Evolutionary conservation across 208 protist species (phyloP).

Genomic region (Trichomonas vaginalis): DNA sequence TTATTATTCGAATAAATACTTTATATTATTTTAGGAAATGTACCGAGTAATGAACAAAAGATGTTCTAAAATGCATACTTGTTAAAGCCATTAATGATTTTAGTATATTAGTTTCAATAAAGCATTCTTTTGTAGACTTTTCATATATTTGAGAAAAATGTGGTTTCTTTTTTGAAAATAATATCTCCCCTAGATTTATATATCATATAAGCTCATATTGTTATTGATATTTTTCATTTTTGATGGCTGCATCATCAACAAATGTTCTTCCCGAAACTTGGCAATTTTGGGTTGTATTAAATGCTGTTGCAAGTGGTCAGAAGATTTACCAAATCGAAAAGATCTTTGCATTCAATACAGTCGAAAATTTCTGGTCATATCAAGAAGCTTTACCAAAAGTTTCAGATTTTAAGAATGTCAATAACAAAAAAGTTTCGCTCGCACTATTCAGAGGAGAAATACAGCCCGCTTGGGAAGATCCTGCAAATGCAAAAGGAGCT

Average conservation of each 20-base stretch:
- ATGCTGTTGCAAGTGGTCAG: background rate
- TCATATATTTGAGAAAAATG: no score
- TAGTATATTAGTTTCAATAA: no score
- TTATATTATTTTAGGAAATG: no score
- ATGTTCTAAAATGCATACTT: no score
- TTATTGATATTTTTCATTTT: no score
- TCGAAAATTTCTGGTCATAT: background rate
- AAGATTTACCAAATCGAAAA: background rate
- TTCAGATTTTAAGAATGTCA: background rate
- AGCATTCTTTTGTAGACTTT: no score
- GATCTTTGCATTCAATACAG: background rate
- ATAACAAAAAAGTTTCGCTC: background rate
- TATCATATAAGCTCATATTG: no score
- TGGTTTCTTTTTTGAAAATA: no score
- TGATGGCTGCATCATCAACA: background rate
- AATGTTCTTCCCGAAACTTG: background rate
- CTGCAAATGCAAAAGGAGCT: background rate
- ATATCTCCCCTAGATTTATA: no score
- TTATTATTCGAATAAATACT: no score
- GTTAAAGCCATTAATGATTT: no score
- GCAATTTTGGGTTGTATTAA: background rate
- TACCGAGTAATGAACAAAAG: no score
- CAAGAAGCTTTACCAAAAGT: background rate
- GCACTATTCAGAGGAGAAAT: background rate
- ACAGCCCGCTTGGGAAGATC: background rate